Evolutionary conservation across 768 basidiomycete genomes (phyloP).

Genomic region (Leucocoprinus birnbaumii): DNA sequence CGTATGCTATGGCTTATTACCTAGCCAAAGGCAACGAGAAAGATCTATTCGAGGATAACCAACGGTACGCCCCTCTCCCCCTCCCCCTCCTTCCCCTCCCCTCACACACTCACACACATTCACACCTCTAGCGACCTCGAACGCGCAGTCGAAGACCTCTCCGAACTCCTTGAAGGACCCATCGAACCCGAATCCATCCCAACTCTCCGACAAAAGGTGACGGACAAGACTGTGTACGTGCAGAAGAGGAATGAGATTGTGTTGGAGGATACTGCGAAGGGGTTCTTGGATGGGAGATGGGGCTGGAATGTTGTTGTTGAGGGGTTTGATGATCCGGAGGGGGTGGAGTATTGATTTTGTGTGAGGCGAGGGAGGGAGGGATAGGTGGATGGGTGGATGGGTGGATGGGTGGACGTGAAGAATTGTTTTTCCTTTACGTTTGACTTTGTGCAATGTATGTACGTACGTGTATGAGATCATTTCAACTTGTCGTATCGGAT

Average conservation of each 20-base stretch:
- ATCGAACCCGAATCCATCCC: conserved; percentile 85
- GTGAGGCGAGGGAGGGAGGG: not conserved
- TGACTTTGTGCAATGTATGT: too few species aligned
- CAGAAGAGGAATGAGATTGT: conserved; percentile 95
- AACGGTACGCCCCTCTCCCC: conserved; percentile 50
- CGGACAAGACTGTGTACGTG: conserved; percentile 98
- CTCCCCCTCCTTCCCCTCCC: not conserved
- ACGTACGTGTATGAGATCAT: too few species aligned
- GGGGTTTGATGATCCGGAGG: conserved; percentile 60
- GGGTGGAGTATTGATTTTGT: conserved; percentile 8
- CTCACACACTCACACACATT: not conserved
- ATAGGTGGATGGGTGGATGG: not conserved
- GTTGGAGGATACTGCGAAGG: conserved; percentile 89
- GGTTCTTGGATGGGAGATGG: conserved; percentile 86
- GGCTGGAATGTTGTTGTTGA: conserved; percentile 72
- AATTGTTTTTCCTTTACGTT: not conserved
- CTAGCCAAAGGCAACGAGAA: conserved; percentile 88
- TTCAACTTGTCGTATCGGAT: too few species aligned
- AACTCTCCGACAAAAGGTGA: conserved; percentile 84
- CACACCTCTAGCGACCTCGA: conserved; percentile 74
- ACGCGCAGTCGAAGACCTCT: conserved; percentile 91
- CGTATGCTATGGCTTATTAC: conserved; percentile 99
- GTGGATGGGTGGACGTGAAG: too few species aligned
- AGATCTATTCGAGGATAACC: conserved; percentile 96
- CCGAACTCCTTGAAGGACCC: conserved; percentile 89